Conservation (phyloP, 208 protist genomes). For the Sergeia podlipaevii region DNA sequence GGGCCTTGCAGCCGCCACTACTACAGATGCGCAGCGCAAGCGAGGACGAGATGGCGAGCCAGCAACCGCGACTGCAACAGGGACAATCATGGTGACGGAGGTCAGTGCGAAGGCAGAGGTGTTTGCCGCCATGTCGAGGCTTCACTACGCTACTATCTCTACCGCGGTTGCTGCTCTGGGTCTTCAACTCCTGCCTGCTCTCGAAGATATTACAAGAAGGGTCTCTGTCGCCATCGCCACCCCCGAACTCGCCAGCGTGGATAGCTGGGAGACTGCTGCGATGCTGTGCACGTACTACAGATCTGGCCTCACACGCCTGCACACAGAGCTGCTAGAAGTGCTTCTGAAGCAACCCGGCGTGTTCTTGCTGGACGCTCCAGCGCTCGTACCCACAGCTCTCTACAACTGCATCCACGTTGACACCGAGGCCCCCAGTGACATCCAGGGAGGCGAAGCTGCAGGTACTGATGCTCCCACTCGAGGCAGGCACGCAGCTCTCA, state of each 20-base stretch:
- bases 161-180: conserved; percentile 26
- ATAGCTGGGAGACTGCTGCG: conserved; percentile 54
- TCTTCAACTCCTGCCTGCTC: conserved; percentile 48
- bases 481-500: background rate
- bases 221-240: conserved; percentile 38
- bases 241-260: conserved; percentile 32
- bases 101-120: conserved; percentile 20
- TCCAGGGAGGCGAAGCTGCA: conserved; percentile 10
- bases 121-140: conserved; percentile 42
- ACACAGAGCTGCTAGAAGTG: conserved; percentile 43
- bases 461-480: conserved; percentile 13
- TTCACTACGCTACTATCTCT: conserved; percentile 34
- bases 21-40: too few relatives aligned
- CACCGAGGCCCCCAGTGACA: conserved; percentile 8
- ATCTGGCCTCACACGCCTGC: conserved; percentile 33
- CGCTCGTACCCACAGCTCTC: conserved; percentile 28
- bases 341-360: conserved; percentile 35
- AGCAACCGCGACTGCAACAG: conserved; percentile 2
- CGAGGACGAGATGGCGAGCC: background rate
- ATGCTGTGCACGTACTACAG: conserved; percentile 49
- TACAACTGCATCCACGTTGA: background rate
- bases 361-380: conserved; percentile 45
- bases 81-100: background rate
- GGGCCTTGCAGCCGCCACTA: background rate
- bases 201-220: conserved; percentile 41